Evolutionary conservation across 805 yeast genomes (phyloP), one percentile per base, ranked within the genome.

Genomic region (Metschnikowia similis): DNA sequence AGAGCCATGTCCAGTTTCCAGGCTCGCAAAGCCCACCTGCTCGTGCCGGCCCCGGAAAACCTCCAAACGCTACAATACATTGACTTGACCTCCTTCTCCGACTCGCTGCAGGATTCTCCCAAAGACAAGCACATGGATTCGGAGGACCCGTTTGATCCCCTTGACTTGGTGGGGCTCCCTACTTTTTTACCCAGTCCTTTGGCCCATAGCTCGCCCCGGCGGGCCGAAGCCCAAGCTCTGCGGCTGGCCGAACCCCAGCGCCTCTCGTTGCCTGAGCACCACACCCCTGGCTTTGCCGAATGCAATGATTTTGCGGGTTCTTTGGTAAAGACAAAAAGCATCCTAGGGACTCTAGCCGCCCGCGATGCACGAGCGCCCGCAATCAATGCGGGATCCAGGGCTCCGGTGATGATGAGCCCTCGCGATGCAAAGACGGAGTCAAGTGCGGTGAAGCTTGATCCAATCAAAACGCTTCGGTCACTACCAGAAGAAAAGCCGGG

Each of bases 111-210:
- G 10, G 51, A 48, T 10, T 47, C 42, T 4, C 49, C 44, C 14
- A 46, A 8, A 8, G 41, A 13, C 30, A 36, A 41, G n/a, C 35
- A 30, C 14, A 41, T 56, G 8, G 56, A 47, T 21, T 54, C 56
- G 14, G 61, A 57, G 11, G 62, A 57, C 34, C 59, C 57, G 2
- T 56, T 56, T 41, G 61, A 56, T 14, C 55, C 62, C 6, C 56
- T 55, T 2, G 62, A 60, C 41, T 49, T 60, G 38, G 57, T 53
- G 14, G 62, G 59, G 4, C 44, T 60, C 26, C 39, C 46, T 5
- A n/a, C 13, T 9, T 21, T 3, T n/a, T 21, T 14, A 2, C 36
- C 11, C 30, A n/a, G 5, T 1, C 46, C 46, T 2, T 11, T 35
- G 1, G 38, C 37, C 35, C 52, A 35, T 28, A 45, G 40, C 10